Evolutionary conservation across 352 stramenopile species (phyloP), one percentile per base, ranked within the genome.

Genomic region (Globisporangium mamillatum): DNA sequence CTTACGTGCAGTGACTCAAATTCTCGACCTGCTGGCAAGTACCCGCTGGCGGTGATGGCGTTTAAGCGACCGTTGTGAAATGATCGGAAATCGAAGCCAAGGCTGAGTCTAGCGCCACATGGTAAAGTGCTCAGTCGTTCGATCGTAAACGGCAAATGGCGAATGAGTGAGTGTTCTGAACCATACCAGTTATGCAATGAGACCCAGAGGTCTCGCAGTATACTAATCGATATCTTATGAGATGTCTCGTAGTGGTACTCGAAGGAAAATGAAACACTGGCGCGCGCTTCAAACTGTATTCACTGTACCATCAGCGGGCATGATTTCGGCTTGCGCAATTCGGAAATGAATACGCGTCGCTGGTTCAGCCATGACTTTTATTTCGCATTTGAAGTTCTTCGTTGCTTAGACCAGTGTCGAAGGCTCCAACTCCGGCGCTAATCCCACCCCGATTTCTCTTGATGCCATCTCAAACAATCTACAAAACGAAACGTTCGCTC

Each of bases 1-100:
- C 63, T 80, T 32, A 74, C 62, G 16, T 78, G 74, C 44, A 36
- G 36, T 12, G 62, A 72, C 55, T 61, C 63, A 34, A 69, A 76
- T 55, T 7, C 54, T 22, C 63, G 67, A 3, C 7, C 18, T 1
- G 34, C 18, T 3, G 70, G 62, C 24, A 55, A 65, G 27, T 76
- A 76, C 10, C 70, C 70, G 8, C 52, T 73, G 3, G 34, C 24
- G 7, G 32, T 73, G 18, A 64, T 68, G 29, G 41, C 59, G 5
- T 52, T 58, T 0, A 62, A 64, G 12, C 70, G 66, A 8, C 24
- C 16, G 18, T 50, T 68, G 10, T 56, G 52, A 67, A 46, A 46
- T 46, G 38, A 4, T 18, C 14, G 38, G 38, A 16, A 46, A 46
- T 22, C 10, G 24, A 58, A 32, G 27, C 27, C 27, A 32, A 32